Evolutionary conservation across 2,329 filamentous ascomycete species (phyloP), one percentile per base, ranked within the genome.

Genomic region (Cordyceps javanica): DNA sequence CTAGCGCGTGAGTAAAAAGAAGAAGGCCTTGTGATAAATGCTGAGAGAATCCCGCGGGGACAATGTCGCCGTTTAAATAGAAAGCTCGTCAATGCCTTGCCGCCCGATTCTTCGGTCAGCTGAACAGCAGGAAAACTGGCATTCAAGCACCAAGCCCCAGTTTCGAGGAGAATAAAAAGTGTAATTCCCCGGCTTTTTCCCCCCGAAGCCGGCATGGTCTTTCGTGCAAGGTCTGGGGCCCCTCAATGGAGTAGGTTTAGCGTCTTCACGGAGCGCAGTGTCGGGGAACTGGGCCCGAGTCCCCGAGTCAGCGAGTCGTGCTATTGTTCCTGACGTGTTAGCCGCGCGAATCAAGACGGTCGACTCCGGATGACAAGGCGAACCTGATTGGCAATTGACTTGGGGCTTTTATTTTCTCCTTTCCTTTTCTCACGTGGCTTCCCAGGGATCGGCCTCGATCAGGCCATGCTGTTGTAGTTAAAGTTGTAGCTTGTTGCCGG

Each of bases 141-240:
- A 50, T 42, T 42, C 42, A 34, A 23, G 26, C 13, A 42, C 19
- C 13, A 13, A 25, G 44, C 36, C 36, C 54, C 45, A 26, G 23
- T 50, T 34, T 25, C 13, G 25, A 30, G 36, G 19, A 50, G 5
- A 32, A 57, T 42, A 13, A 39, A n/a, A 30, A 21, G 30, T 13
- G 41, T 28, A 25, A 50, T 49, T 49, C 54, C 54, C 54, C 54
- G 50, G 54, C 34, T 49, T 49, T 56, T 57, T 19, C 42, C 25
- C 39, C 52, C 42, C 41, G 36, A 52, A 16, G 5, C 32, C 10
- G 10, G 23, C 30, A 6, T 32, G n/a, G 14, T 23, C 32, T 55
- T 32, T 38, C 25, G 19, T 21, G 23, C n/a, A 26, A 39, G 38
- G 16, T 55, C 53, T 39, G 53, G 53, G 53, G 42, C 32, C 30